phyloP scores from a whole-genome alignment of 495 filamentous ascomycete species.

The Tuber melanosporum region DNA sequence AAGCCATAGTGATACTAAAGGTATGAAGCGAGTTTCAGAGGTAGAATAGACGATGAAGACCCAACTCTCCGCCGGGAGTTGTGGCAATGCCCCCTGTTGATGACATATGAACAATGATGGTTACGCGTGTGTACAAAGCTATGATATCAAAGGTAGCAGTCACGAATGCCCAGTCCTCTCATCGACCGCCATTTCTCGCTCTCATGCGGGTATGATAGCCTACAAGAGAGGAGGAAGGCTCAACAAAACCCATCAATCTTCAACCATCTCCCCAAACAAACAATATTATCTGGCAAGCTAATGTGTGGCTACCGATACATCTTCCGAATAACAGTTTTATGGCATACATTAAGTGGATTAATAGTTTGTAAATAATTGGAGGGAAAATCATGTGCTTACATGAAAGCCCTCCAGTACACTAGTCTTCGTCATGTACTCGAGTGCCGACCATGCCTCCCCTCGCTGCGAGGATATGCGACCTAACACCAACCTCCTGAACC shows the following conservation, averaged over 20 bases:
- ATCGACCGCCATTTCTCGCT: background rate
- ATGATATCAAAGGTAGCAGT: background rate
- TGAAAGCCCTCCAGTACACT: background rate
- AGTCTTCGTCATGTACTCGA: background rate
- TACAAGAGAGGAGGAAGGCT: background rate
- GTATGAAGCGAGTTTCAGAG: background rate
- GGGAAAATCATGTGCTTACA: background rate
- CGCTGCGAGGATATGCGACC: background rate
- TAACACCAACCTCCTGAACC: background rate
- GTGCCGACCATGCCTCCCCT: background rate
- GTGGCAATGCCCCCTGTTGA: background rate
- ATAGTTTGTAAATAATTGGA: background rate
- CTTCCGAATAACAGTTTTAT: background rate
- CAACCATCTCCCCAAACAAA: background rate
- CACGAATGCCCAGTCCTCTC: background rate
- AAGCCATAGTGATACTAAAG: background rate
- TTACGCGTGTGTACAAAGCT: background rate
- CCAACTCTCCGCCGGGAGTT: background rate
- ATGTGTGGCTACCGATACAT: background rate
- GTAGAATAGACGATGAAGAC: background rate
- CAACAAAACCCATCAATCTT: background rate
- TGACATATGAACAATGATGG: background rate
- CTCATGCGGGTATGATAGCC: background rate
- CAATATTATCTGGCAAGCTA: background rate
- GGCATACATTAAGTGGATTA: background rate